A percentile compares a stretch with the other conserved stretches of the same genome.
phyloP scores from a whole-genome alignment of 202 grass and related monocot species.

The Zizania palustris region DNA sequence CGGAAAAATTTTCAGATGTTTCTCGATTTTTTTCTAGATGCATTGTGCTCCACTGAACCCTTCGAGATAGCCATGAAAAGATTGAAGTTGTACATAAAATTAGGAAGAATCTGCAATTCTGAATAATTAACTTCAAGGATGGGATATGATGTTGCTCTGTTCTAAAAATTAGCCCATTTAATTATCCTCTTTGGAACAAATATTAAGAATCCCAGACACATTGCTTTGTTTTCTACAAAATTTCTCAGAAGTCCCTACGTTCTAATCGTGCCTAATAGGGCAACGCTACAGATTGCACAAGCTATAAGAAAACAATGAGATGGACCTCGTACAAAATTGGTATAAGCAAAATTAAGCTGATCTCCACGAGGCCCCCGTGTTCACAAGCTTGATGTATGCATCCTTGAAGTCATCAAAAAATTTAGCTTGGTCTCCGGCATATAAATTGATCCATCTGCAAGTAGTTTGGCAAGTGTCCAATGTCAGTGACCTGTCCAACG shows the following conservation, averaged over 20 bases:
- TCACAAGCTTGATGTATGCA: conserved; percentile 82
- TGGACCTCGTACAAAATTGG: background rate
- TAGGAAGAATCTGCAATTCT: too few species aligned
- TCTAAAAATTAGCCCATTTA: too few species aligned
- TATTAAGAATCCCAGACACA: background rate
- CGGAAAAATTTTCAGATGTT: too few species aligned
- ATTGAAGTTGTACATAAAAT: too few species aligned
- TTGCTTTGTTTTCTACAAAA: background rate
- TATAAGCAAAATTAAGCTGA: conserved; percentile 36
- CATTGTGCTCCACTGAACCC: too few species aligned
- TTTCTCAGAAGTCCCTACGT: background rate
- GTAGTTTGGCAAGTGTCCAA: conserved; percentile 2
- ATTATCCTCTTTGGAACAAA: background rate
- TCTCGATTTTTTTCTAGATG: too few species aligned
- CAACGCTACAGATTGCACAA: background rate
- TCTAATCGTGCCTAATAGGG: background rate
- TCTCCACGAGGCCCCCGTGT: conserved; percentile 72
- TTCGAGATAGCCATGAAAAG: too few species aligned
- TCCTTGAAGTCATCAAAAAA: conserved; percentile 78
- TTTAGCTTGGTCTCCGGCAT: conserved; percentile 69
- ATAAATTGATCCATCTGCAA: conserved; percentile 79
- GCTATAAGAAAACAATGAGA: background rate
- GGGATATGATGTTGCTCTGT: too few species aligned
- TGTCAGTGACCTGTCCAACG: conserved; percentile 1
- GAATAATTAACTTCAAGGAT: too few species aligned